Evolutionary conservation across 176 grass and related monocot genomes (phyloP), one percentile per base, ranked within the genome.

Genomic region (Metroxylon sagu): DNA sequence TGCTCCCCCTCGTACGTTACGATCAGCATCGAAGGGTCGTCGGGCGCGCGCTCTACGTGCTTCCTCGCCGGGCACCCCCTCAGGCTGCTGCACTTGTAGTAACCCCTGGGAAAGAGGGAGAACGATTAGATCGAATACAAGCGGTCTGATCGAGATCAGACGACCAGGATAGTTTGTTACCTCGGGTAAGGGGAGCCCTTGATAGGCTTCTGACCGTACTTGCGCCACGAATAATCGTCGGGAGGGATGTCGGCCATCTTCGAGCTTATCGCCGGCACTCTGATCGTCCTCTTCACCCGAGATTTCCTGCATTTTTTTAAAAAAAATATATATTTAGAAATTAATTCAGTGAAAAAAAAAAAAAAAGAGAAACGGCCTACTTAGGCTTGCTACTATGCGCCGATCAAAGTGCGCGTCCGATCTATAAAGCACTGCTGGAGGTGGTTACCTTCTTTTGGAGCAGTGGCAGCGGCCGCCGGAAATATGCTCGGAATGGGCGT

Each of bases 401-500:
- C 30, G 30, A 31, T 31, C 30, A 6, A 31, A 31, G 29, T 5
- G 29, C 4, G 29, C 29, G 29, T 30, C 29, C 29, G 4, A 0
- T 4, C 29, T 30, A 31, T 6, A 39, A 39, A 10, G 8, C 8
- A 10, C 35, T 3, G 8, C 8, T 43, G 17, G 3, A 0, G 12
- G 4, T 31, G 17, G 26, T 61, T 43, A 95, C 91, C 91, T 79
- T 71, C 83, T 78, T 68, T 95, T 95, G 16, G 86, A 89, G 64
- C 86, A 95, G 80, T 95, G 91, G 83, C 91, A 90, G 18, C 91
- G 77, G 17, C 74, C 71, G 1, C 60, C 78, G 61, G 65, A 57
- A 18, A 80, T 27, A 60, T 90, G 74, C 78, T 90, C 86, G 14
- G 91, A 90, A 74, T 95, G 86, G 10, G 91, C 83, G 63, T 95